Evolutionary conservation across 495 filamentous ascomycete species (phyloP).

Genomic region (Aspergillus sclerotioniger): DNA sequence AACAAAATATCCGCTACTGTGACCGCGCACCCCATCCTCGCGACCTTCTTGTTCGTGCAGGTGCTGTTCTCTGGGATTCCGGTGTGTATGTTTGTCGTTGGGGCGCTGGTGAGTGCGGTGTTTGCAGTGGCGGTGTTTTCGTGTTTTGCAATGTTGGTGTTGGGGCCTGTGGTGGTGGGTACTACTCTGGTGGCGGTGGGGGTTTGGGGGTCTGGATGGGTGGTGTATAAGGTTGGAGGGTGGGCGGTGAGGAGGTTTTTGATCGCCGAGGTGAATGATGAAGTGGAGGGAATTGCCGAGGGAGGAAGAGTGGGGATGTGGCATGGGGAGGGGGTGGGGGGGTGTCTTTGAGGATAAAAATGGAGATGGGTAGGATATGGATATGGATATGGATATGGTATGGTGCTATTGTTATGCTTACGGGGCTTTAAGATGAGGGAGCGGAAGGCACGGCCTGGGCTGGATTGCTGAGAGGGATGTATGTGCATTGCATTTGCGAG

Average conservation of each 20-base stretch:
- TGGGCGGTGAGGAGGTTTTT: background rate
- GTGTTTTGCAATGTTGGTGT: constrained; percentile 59
- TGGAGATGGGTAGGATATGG: background rate
- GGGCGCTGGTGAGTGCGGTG: constrained; percentile 47
- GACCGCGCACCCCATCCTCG: constrained; percentile 17
- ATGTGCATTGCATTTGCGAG: no score
- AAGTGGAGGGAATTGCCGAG: background rate
- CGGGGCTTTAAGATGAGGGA: background rate
- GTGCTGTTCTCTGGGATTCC: constrained; percentile 56
- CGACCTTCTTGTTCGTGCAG: constrained; percentile 55
- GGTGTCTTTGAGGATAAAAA: background rate
- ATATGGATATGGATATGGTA: background rate
- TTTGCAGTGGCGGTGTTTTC: constrained; percentile 54
- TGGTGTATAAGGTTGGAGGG: constrained; percentile 53
- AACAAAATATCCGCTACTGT: background rate
- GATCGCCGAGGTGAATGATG: background rate
- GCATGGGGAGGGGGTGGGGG: background rate
- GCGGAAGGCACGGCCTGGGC: background rate
- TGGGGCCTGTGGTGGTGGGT: constrained; percentile 61
- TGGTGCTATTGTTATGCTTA: background rate
- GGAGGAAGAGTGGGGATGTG: constrained; percentile 3
- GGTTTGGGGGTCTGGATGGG: constrained; percentile 63
- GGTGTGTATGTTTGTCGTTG: constrained; percentile 58
- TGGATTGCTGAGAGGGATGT: no score
- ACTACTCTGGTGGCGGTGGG: constrained; percentile 54